Evolutionary conservation across 1,284 basidiomycete species (phyloP), one percentile per base, ranked within the genome.

Genomic region (Golubevia pallescens): DNA sequence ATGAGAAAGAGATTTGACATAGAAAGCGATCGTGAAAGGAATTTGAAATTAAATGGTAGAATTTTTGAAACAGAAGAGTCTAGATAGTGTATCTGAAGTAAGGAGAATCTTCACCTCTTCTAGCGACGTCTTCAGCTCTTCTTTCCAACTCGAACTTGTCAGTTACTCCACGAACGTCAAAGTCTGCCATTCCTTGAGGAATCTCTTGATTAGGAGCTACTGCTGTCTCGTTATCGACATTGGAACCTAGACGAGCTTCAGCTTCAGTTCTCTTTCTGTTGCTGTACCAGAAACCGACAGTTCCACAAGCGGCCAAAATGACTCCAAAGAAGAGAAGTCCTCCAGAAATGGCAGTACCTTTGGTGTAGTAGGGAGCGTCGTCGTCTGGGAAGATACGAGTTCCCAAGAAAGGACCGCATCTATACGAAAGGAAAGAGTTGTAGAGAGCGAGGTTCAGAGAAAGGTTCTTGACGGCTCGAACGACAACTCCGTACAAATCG

Each of bases 31-130:
- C 28, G 28, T 28, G 28, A 28, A 28, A 28, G 28, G 28, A 28
- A 28, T 28, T 28, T 28, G 28, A 28, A 28, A 28, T 28, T 28
- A 28, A 28, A 28, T 48, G 42, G 42, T 13, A 48, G 16, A 48
- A 48, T 48, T 10, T 13, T 13, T 19, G 7, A 32, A 19, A 1
- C 16, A n/a, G 52, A 21, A 28, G 38, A 52, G 6, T 19, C 34
- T 51, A 74, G 38, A 74, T 72, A 7, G 70, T 74, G 58, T 71
- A 74, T n/a, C 72, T 65, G 60, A 74, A 74, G 62, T 74, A 72
- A 1, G 70, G 67, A 23, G 65, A 66, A 16, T 58, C 57, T 32
- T 67, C 65, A 19, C 65, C 62, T 19, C 58, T 23, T 42, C 63
- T 42, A 1, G 55, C 42, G 23, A 66, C 57, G n/a, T 67, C 65